Conservation (phyloP, 75 land plant species). For the Pinus tabuliformis region DNA sequence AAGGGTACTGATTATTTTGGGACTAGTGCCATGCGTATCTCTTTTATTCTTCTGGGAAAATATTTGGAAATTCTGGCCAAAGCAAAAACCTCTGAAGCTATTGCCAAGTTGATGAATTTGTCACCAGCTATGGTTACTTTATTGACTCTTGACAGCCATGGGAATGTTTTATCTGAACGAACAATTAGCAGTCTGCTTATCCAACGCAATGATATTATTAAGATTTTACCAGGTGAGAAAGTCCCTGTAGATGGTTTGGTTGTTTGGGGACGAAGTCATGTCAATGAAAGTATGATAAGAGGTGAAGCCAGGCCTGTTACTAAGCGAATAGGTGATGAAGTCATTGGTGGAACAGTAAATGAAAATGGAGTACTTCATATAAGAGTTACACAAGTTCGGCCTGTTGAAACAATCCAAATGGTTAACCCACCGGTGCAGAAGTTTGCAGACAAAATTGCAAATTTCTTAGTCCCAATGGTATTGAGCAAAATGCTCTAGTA, state of each 20-base stretch:
- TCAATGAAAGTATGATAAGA: constrained; percentile 96
- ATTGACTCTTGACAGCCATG: constrained; percentile 42
- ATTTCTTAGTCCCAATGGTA: constrained; percentile 85
- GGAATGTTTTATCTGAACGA: constrained; percentile 47
- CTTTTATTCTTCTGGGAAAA: constrained; percentile 89
- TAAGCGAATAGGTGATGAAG: constrained; percentile 80
- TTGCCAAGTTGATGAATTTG: constrained; percentile 84
- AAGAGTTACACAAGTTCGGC: constrained; percentile 80
- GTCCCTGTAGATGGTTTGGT: constrained; percentile 92
- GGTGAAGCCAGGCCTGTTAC: constrained; percentile 84
- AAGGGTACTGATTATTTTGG: constrained; percentile 88
- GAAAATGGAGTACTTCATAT: constrained; percentile 84
- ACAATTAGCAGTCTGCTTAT: constrained; percentile 79
- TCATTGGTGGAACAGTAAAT: constrained; percentile 93
- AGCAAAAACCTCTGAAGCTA: constrained; percentile 91
- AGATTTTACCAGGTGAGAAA: constrained; percentile 74
- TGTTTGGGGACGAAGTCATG: constrained; percentile 82
- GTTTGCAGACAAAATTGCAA: constrained; percentile 73
- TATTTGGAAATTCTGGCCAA: constrained; percentile 86
- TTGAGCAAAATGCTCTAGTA: not conserved
- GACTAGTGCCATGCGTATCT: constrained; percentile 93
- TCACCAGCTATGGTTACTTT: constrained; percentile 79
- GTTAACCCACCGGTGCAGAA: constrained; percentile 93
- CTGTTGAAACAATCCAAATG: constrained; percentile 96
- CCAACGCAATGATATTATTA: constrained; percentile 82